A percentile compares a stretch with the other conserved stretches of the same genome.
Conservation (phyloP, 2,329 filamentous ascomycete species). For the Colletotrichum eremochloae region DNA sequence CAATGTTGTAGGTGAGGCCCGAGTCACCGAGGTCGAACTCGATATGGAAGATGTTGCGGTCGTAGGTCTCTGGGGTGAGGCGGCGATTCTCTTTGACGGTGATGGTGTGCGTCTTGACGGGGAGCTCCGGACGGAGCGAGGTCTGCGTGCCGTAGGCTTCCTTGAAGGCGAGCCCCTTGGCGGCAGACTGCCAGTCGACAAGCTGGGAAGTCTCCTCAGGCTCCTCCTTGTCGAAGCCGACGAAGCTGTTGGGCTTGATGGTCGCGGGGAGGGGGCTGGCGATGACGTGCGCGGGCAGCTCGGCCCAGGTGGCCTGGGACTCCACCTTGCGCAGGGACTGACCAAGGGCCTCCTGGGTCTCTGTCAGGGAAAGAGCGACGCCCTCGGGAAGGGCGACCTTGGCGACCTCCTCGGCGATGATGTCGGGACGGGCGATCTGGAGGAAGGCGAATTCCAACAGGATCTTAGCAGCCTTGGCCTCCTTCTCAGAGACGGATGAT, state of each 20-base stretch:
- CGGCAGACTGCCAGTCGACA: slow-evolving; percentile 84
- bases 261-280: slow-evolving; percentile 69
- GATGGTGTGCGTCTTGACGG: slow-evolving; percentile 87
- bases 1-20: slow-evolving; percentile 95
- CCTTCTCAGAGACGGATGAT: slow-evolving; percentile 76
- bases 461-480: slow-evolving; percentile 71
- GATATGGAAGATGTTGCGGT: slow-evolving; percentile 99
- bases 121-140: slow-evolving; percentile 85
- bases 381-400: slow-evolving; percentile 74
- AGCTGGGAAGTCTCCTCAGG: slow-evolving; percentile 74
- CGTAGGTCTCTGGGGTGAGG: slow-evolving; percentile 88
- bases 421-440: slow-evolving; percentile 77
- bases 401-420: slow-evolving; percentile 71
- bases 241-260: slow-evolving; percentile 85
- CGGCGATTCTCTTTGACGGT: slow-evolving; percentile 96
- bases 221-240: slow-evolving; percentile 82
- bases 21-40: slow-evolving; percentile 96
- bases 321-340: slow-evolving; percentile 80
- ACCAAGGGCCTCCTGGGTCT: slow-evolving; percentile 76
- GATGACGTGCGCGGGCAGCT: slow-evolving; percentile 71
- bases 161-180: slow-evolving; percentile 92
- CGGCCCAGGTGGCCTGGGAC: slow-evolving; percentile 84
- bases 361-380: slow-evolving; percentile 61
- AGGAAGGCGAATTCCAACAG: slow-evolving; percentile 88
- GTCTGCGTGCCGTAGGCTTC: slow-evolving; percentile 86